Percentiles rank a stretch among this genome's conserved stretches.
Evolutionary conservation across 2,329 filamentous ascomycete species (phyloP).

Genomic region (Mycocentrospora acerina): DNA sequence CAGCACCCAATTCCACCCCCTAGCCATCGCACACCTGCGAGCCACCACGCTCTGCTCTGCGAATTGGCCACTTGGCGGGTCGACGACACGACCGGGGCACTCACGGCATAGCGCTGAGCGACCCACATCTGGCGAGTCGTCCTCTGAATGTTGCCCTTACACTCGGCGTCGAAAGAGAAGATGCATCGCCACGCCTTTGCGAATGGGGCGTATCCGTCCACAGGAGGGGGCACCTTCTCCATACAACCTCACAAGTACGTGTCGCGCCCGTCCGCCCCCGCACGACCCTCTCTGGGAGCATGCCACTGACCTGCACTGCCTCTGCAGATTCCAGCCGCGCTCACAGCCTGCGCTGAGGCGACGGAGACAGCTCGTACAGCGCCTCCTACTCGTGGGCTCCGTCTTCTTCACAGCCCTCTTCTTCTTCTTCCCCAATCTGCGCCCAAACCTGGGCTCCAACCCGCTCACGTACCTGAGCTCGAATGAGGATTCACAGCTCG

Average conservation of each 20-base stretch:
- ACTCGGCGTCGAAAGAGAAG: constrained; percentile 62
- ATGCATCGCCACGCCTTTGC: constrained; percentile 87
- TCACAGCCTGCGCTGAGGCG: constrained; percentile 72
- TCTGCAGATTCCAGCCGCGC: constrained; percentile 77
- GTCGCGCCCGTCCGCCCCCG: constrained; percentile 22
- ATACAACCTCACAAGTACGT: constrained; percentile 85
- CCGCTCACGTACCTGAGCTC: constrained; percentile 69
- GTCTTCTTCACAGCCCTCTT: constrained; percentile 64
- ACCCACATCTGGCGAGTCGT: constrained; percentile 24
- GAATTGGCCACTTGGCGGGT: constrained; percentile 34
- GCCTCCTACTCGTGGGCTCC: constrained; percentile 61
- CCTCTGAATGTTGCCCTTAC: constrained; percentile 61
- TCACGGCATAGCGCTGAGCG: constrained; percentile 38
- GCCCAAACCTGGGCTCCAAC: constrained; percentile 62
- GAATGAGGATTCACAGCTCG: constrained; percentile 73
- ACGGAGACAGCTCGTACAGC: constrained; percentile 70
- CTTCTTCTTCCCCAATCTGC: constrained; percentile 73
- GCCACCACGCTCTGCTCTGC: constrained; percentile 17
- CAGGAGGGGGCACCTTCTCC: constrained; percentile 72
- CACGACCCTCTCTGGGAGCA: constrained; percentile 14
- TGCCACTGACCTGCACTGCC: constrained; percentile 34
- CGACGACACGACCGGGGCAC: constrained; percentile 35
- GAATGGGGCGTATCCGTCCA: constrained; percentile 74
- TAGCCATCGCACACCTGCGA: constrained; percentile 7
- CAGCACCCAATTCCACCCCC: constrained; percentile 13